These are phyloP conservation scores for Tetrapisispora iriomotensis DNA, from an alignment of 805 yeast genomes.

Conservation along the genomic window DNA sequence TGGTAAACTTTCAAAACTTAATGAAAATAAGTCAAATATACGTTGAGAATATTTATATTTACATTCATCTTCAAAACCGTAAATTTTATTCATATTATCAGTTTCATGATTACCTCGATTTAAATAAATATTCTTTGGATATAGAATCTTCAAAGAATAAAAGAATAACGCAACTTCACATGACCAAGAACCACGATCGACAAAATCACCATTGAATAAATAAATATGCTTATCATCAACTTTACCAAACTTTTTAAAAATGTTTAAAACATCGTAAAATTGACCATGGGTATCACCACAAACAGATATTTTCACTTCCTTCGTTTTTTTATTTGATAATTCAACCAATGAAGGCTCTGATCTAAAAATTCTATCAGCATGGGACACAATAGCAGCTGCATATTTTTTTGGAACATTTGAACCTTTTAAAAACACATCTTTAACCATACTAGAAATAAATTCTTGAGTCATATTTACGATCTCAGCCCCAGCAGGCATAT, in stretches of 20 bases:
- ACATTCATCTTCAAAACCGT: constrained; percentile 95
- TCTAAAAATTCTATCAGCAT: constrained; percentile 53
- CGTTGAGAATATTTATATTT: constrained; percentile 78
- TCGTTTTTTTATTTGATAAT: constrained; percentile 31
- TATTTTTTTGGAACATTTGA: constrained; percentile 70
- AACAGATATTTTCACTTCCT: constrained; percentile 49
- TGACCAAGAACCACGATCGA: constrained; percentile 97
- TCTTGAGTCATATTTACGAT: constrained; percentile 37
- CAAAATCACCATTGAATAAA: constrained; percentile 94
- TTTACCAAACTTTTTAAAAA: constrained; percentile 65
- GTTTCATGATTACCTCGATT: constrained; percentile 98
- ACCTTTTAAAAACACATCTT: constrained; percentile 59
- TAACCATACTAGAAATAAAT: constrained; percentile 56
- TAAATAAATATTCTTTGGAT: constrained; percentile 59
- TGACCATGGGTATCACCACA: constrained; percentile 99
- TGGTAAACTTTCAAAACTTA: constrained; percentile 79
- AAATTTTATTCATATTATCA: constrained; percentile 90
- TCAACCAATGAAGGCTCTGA: constrained; percentile 72
- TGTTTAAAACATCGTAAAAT: constrained; percentile 76
- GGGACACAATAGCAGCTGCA: constrained; percentile 71
- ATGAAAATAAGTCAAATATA: constrained; percentile 72
- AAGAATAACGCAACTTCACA: constrained; percentile 85
- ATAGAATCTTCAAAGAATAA: constrained; percentile 65
- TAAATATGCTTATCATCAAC: constrained; percentile 58
- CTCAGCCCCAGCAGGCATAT: constrained; percentile 18